Conservation (phyloP, 495 filamentous ascomycete genomes). For the Lasiosphaeris hirsuta region DNA sequence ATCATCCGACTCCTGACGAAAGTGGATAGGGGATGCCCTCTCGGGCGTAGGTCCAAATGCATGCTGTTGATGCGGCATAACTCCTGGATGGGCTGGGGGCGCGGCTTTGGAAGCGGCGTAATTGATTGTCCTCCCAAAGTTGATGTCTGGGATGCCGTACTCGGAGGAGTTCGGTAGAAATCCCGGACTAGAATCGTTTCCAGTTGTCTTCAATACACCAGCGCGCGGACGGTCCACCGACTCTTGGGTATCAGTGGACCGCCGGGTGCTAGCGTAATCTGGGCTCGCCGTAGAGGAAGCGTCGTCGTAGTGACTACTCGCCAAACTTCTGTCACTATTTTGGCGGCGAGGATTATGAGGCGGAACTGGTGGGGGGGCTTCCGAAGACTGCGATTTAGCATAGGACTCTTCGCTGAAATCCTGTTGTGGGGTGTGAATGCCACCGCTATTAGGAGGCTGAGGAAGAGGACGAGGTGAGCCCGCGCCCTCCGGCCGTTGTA, state of each 20-base stretch:
- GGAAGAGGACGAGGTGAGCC: slow-evolving; percentile 22
- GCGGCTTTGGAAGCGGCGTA: slow-evolving; percentile 42
- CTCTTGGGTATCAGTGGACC: slow-evolving; percentile 59
- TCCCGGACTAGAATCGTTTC: slow-evolving; percentile 38
- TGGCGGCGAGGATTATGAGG: slow-evolving; percentile 22
- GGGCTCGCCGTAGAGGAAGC: slow-evolving; percentile 47
- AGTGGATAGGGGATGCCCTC: slow-evolving; percentile 11
- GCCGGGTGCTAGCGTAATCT: slow-evolving; percentile 68
- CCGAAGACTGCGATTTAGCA: slow-evolving; percentile 36
- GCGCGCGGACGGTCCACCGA: slow-evolving; percentile 69
- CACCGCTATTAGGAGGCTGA: slow-evolving; percentile 54
- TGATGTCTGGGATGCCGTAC: slow-evolving; percentile 66
- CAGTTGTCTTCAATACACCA: slow-evolving; percentile 80
- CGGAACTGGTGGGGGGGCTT: slow-evolving; percentile 19
- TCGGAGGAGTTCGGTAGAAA: slow-evolving; percentile 6
- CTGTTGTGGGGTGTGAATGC: slow-evolving; percentile 51
- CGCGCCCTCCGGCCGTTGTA: slow-evolving; percentile 31
- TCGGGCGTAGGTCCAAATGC: no score
- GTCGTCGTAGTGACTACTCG: slow-evolving; percentile 46
- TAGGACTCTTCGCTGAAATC: slow-evolving; percentile 64
- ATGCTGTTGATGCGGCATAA: no score
- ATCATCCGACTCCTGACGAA: slow-evolving; percentile 45
- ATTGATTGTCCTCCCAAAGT: slow-evolving; percentile 84
- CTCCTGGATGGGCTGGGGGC: neutral
- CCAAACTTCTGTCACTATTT: slow-evolving; percentile 36